Evolutionary conservation across 148 eudicot species (phyloP).

Genomic region (Chenopodium suecicum): DNA sequence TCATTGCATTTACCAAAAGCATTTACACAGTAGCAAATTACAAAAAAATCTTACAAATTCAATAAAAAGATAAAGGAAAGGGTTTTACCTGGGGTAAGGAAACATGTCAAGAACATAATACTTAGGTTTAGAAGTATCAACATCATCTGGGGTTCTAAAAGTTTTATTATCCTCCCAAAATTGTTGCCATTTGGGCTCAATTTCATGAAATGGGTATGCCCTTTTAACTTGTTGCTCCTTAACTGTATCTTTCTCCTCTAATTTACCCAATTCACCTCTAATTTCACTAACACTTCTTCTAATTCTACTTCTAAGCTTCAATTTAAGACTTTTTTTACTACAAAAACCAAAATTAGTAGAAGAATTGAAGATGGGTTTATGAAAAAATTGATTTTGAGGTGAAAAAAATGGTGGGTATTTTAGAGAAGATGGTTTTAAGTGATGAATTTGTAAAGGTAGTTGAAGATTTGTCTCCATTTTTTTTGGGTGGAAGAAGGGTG

Average conservation of each 20-base stretch:
- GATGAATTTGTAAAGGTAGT: slow-evolving; percentile 15
- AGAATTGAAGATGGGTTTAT: slow-evolving; percentile 13
- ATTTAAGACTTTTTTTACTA: slow-evolving; percentile 1
- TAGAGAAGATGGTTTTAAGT: not conserved
- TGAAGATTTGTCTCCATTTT: slow-evolving; percentile 32
- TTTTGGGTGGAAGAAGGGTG: slow-evolving; percentile 8
- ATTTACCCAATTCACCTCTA: slow-evolving; percentile 21
- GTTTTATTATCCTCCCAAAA: slow-evolving; percentile 86
- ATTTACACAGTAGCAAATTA: not conserved
- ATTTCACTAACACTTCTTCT: slow-evolving; percentile 22
- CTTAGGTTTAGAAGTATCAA: slow-evolving; percentile 89
- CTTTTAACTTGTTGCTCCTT: slow-evolving; percentile 36
- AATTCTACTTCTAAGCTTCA: slow-evolving; percentile 17
- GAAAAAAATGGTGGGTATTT: slow-evolving; percentile 12
- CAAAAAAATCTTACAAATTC: not conserved
- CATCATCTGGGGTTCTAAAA: slow-evolving; percentile 77
- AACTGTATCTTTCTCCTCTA: slow-evolving; percentile 8
- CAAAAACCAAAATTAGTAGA: not conserved
- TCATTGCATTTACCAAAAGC: not conserved
- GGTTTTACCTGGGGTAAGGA: slow-evolving; percentile 83
- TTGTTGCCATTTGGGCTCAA: slow-evolving; percentile 83
- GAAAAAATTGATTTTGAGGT: slow-evolving; percentile 23
- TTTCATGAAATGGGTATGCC: slow-evolving; percentile 78
- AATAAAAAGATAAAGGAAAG: not conserved
- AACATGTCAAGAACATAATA: slow-evolving; percentile 98